Base-by-base conservation (phyloP, 371 early-diverging fungal genomes). In the Rhizomucor pusillus region DNA sequence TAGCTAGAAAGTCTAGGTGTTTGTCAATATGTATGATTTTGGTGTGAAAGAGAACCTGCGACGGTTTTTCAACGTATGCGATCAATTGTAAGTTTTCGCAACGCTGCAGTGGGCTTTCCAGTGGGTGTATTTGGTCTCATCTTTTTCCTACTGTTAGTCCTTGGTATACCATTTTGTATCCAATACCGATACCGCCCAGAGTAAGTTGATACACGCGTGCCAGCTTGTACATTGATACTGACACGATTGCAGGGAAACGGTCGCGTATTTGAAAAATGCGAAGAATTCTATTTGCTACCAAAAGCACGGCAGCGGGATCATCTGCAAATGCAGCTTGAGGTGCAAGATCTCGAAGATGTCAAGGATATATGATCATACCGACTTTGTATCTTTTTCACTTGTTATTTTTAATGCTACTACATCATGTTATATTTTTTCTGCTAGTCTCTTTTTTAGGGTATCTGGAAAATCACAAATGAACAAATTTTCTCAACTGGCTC, bases 21-120 rank as follows among this genome's bases (percentile, higher is more conserved):
- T 79, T 59, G 69, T 79, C 33, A 83, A 81, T 52, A 80, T 80
- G 80, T 83, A 83, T 54, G 65, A 79, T 55, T 83, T 80, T 58
- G 84, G 84, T 0, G 16, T 69, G 35, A 43, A 65, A 44, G 73
- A 73, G 39, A 83, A 83, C 35, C 54, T 79, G 11, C 60, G 60
- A 37, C 67, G 71, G 3, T 67, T 83, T 44, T 83, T 83, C 64
- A 83, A 83, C 47, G 65, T 80, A 14, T 46, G 80, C 11, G 81
- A 78, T 12, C 59, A 57, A 52, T 68, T 68, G 71, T 71, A 69
- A 66, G 69, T 70, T 29, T 29, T 7, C 7, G 3, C 7, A 7
- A 29, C 7, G 29, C 29, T 5, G 7, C 7, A 19, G 23, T 12
- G 12, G 19, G 36, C 23, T 29, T 9, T 11, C 34, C 16, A 33